A percentile compares a stretch with the other conserved stretches of the same genome.
Conservation (phyloP, 768 basidiomycete genomes). For the Strobilomyces confusus region DNA sequence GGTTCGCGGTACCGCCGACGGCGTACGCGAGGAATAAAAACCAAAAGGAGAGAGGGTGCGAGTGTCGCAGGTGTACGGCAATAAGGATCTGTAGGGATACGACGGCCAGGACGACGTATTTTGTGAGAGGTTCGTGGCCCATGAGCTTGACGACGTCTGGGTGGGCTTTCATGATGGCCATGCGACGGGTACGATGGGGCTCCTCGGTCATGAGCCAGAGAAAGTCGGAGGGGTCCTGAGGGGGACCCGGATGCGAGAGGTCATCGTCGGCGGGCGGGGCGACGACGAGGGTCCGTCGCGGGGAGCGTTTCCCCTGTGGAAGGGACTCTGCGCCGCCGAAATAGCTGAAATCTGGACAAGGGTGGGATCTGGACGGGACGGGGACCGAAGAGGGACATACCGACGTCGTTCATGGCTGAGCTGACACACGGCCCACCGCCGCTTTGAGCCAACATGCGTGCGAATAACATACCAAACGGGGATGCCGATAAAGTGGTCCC, state of each 20-base stretch:
- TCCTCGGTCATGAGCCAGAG: conserved; percentile 98
- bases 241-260: conserved; percentile 47
- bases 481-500: conserved; percentile 18
- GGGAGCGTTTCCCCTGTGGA: conserved; percentile 48
- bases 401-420: conserved; percentile 19
- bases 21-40: conserved; percentile 80
- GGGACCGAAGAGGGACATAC: conserved; percentile 8
- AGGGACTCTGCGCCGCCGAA: conserved; percentile 83
- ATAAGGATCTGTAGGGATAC: conserved; percentile 68
- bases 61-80: conserved; percentile 64
- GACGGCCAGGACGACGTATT: conserved; percentile 83
- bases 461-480: conserved; percentile 22
- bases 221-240: conserved; percentile 81
- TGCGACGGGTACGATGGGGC: conserved; percentile 85
- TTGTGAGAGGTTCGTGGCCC: conserved; percentile 91
- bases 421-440: neutral
- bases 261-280: conserved; percentile 37
- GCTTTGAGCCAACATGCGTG: conserved; percentile 14
- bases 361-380: neutral
- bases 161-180: conserved; percentile 90
- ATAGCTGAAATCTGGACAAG: conserved; percentile 62
- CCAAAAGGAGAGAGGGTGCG: conserved; percentile 59
- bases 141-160: conserved; percentile 96
- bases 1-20: conserved; percentile 93
- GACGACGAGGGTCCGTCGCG: conserved; percentile 49